Evolutionary conservation across 1,139 yeast species (phyloP).

Genomic region (Magnusiomyces sp.): DNA sequence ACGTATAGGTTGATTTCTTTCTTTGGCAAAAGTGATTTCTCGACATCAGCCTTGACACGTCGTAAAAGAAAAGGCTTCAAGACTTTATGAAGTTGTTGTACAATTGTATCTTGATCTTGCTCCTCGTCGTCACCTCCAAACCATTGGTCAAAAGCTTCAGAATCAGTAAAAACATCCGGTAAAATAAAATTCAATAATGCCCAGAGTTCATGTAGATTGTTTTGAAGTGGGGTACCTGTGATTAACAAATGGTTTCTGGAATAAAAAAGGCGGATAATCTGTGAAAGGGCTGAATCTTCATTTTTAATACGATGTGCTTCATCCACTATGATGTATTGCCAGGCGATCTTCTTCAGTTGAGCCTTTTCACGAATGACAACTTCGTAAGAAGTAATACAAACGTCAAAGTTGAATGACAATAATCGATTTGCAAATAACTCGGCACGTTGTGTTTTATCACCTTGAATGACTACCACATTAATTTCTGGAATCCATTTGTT

Average conservation of each 20-base stretch:
- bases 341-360: conserved; percentile 67
- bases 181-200: conserved; percentile 80
- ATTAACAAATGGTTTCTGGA: conserved; percentile 78
- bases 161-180: conserved; percentile 91
- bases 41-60: conserved; percentile 89
- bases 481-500: conserved; percentile 96
- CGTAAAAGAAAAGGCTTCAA: conserved; percentile 81
- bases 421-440: conserved; percentile 51
- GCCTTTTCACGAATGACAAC: conserved; percentile 86
- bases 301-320: conserved; percentile 96
- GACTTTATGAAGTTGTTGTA: conserved; percentile 77
- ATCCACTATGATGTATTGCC: conserved; percentile 93
- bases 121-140: conserved; percentile 41
- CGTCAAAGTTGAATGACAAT: conserved; percentile 74
- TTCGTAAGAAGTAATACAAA: conserved; percentile 82
- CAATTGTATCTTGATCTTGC: conserved; percentile 61
- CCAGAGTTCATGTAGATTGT: conserved; percentile 93
- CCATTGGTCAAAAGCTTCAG: conserved; percentile 88
- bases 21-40: conserved; percentile 81
- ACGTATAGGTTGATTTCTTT: conserved; percentile 83
- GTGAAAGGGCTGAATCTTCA: conserved; percentile 84
- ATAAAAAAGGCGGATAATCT: conserved; percentile 77
- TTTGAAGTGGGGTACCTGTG: conserved; percentile 95
- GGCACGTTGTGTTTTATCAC: conserved; percentile 70
- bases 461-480: conserved; percentile 74